A percentile compares a stretch with the other conserved stretches of the same genome.
Evolutionary conservation across 768 basidiomycete species (phyloP).

Genomic region (Porpolomopsis calyptriformis): DNA sequence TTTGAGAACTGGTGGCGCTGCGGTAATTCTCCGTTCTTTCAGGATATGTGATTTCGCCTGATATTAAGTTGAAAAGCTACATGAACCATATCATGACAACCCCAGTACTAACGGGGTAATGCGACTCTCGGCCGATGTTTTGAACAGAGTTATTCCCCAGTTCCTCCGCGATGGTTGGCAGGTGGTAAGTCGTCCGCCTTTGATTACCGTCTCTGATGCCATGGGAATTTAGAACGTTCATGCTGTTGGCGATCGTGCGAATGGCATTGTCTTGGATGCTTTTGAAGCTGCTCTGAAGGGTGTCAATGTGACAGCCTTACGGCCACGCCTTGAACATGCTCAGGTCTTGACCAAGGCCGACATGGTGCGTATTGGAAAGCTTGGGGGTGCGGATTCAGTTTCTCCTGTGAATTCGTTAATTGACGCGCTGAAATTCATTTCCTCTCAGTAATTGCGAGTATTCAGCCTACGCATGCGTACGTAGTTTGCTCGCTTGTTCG

Average conservation of each 20-base stretch:
- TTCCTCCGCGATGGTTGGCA: slow-evolving; percentile 83
- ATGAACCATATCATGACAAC: slow-evolving; percentile 76
- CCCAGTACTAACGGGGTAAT: slow-evolving; percentile 69
- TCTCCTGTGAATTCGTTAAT: neutral
- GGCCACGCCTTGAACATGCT: slow-evolving; percentile 84
- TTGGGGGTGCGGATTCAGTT: slow-evolving; percentile 59
- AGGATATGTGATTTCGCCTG: slow-evolving; percentile 5
- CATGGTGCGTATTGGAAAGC: slow-evolving; percentile 61
- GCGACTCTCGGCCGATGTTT: slow-evolving; percentile 51
- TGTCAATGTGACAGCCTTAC: slow-evolving; percentile 49
- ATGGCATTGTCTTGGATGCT: slow-evolving; percentile 70
- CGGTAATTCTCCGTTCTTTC: slow-evolving; percentile 32
- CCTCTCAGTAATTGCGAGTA: slow-evolving; percentile 68
- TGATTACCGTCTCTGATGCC: neutral
- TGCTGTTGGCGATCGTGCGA: slow-evolving; percentile 82
- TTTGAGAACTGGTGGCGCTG: slow-evolving; percentile 81
- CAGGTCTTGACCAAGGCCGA: slow-evolving; percentile 76
- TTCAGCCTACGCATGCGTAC: slow-evolving; percentile 84
- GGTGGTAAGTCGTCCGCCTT: slow-evolving; percentile 46
- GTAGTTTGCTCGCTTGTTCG: slow-evolving; percentile 20
- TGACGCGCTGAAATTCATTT: neutral
- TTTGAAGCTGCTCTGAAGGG: slow-evolving; percentile 62
- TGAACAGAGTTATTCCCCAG: slow-evolving; percentile 51
- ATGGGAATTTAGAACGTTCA: slow-evolving; percentile 61
- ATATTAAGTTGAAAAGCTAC: slow-evolving; percentile 36